These are phyloP conservation scores for Venturia oleaginea DNA, from an alignment of 2,329 filamentous ascomycete genomes.

Conservation along the genomic window DNA sequence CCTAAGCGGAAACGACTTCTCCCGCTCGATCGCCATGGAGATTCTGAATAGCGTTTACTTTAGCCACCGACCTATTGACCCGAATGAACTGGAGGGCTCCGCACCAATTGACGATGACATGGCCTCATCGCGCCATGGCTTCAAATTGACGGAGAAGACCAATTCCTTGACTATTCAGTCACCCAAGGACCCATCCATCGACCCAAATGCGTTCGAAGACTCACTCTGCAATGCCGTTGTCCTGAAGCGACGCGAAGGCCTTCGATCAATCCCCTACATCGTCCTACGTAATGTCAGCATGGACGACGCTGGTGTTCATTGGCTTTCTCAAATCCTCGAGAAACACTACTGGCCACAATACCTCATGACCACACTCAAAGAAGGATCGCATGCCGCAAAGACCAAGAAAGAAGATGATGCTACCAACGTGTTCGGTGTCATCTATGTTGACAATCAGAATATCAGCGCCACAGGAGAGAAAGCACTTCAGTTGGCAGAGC, in stretches of 20 bases:
- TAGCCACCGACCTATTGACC: conserved; percentile 23
- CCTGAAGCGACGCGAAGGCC: conserved; percentile 24
- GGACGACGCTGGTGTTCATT: conserved; percentile 30
- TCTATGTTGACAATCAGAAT: conserved; percentile 6
- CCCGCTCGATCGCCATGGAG: conserved; percentile 36
- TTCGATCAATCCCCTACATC: conserved; percentile 33
- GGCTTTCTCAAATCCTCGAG: conserved; percentile 32
- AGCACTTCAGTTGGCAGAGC: conserved; percentile 27
- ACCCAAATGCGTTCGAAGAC: background rate
- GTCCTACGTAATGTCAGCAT: conserved; percentile 27
- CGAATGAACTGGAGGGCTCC: conserved; percentile 21
- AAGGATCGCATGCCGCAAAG: conserved; percentile 6
- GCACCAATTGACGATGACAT: conserved; percentile 17
- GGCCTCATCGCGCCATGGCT: conserved; percentile 16
- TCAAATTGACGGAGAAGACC: background rate
- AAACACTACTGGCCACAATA: conserved; percentile 31
- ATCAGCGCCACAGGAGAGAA: conserved; percentile 23
- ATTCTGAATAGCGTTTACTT: conserved; percentile 35
- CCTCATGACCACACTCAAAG: conserved; percentile 10
- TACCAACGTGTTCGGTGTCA: background rate
- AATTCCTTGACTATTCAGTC: background rate
- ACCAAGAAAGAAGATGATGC: conserved; percentile 1
- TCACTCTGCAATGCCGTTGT: conserved; percentile 9
- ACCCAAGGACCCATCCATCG: background rate
- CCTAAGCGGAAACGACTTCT: conserved; percentile 34